Percentiles rank a stretch among this genome's conserved stretches.
These are phyloP conservation scores for Endocarpon pusillum DNA, from an alignment of 495 filamentous ascomycete genomes.

Conservation along the genomic window DNA sequence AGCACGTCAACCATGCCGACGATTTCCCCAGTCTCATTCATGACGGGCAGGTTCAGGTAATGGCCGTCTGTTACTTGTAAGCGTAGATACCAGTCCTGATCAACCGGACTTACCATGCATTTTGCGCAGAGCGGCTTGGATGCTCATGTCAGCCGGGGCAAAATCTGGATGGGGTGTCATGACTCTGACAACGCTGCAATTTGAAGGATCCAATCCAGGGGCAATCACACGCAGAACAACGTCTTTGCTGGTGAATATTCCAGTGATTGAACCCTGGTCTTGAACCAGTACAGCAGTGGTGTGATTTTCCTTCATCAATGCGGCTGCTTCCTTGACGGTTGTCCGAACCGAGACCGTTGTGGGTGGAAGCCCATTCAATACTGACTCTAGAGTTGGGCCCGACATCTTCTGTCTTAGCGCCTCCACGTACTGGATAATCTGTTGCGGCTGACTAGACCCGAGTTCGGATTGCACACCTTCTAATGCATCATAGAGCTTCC, in stretches of 20 bases:
- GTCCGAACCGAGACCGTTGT: slow-evolving; percentile 91
- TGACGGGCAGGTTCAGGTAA: slow-evolving; percentile 93
- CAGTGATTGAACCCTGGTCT: slow-evolving; percentile 91
- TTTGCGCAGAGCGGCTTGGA: slow-evolving; percentile 91
- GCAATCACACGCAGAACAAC: slow-evolving; percentile 96
- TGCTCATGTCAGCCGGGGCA: slow-evolving; percentile 96
- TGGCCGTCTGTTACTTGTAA: slow-evolving; percentile 59
- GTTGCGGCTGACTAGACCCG: slow-evolving; percentile 88
- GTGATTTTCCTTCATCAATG: slow-evolving; percentile 94
- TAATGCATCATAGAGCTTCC: slow-evolving; percentile 89
- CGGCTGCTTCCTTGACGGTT: slow-evolving; percentile 85
- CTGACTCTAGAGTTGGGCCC: slow-evolving; percentile 86
- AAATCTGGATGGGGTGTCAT: slow-evolving; percentile 99
- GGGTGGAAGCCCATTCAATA: slow-evolving; percentile 78
- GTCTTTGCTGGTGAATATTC: slow-evolving; percentile 99
- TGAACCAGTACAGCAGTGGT: slow-evolving; percentile 93
- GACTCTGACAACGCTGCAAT: slow-evolving; percentile 91
- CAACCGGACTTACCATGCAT: slow-evolving; percentile 68
- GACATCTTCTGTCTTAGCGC: slow-evolving; percentile 93
- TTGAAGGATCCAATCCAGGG: slow-evolving; percentile 82
- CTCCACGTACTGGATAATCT: slow-evolving; percentile 98
- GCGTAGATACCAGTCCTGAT: slow-evolving; percentile 1
- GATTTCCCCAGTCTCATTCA: slow-evolving; percentile 94
- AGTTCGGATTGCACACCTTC: slow-evolving; percentile 98
- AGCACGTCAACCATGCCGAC: slow-evolving; percentile 98